A percentile compares a stretch with the other conserved stretches of the same genome.
Conservation (phyloP, 148 eudicot genomes). For the Heliosperma pusillum region DNA sequence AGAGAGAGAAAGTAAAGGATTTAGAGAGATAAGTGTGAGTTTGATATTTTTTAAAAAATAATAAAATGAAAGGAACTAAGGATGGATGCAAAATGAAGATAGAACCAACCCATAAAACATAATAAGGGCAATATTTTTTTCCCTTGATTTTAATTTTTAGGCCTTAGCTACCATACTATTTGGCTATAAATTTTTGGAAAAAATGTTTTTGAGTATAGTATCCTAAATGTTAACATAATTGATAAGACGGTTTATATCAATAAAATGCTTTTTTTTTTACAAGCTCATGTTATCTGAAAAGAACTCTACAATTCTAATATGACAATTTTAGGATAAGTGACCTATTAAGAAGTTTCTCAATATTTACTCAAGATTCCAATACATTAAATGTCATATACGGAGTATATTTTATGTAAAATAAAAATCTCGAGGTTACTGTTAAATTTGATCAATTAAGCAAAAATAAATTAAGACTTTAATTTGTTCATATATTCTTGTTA, state of each 20-base stretch:
- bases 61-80: neutral
- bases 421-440: neutral
- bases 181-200: neutral
- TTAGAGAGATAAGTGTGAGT: conserved; percentile 7
- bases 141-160: neutral
- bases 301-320: too few relatives aligned
- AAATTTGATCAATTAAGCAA: neutral
- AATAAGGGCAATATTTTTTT: neutral
- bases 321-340: too few relatives aligned
- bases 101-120: conserved; percentile 16
- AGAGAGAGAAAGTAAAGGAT: neutral
- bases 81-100: conserved; percentile 10
- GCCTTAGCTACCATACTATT: neutral
- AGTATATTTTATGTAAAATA: too few relatives aligned
- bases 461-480: neutral
- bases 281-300: too few relatives aligned
- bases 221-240: too few relatives aligned
- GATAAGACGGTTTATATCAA: too few relatives aligned
- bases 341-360: too few relatives aligned
- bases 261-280: too few relatives aligned
- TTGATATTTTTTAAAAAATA: conserved; percentile 10
- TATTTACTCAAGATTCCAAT: too few relatives aligned
- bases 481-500: too few relatives aligned
- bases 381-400: too few relatives aligned
- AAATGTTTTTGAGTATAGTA: too few relatives aligned